Evolutionary conservation across 2,329 filamentous ascomycete species (phyloP).

Genomic region (Aspergillus niger): DNA sequence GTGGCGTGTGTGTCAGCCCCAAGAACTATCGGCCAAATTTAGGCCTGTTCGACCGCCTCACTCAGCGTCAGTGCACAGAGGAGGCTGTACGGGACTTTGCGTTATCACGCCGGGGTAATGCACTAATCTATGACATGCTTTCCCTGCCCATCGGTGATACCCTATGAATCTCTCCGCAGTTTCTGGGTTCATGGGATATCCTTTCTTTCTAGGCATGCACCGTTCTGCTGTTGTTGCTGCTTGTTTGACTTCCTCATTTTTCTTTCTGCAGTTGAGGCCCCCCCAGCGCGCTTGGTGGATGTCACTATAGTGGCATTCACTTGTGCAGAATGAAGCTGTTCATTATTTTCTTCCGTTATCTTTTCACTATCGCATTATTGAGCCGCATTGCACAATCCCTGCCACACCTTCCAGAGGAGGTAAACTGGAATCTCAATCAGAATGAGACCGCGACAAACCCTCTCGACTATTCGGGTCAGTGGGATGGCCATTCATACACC

Average conservation of each 20-base stretch:
- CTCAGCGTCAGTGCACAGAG: neutral
- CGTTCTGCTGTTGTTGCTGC: neutral
- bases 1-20: neutral
- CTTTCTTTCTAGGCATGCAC: neutral
- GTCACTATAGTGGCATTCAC: slow-evolving; percentile 10
- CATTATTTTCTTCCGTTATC: neutral
- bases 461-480: slow-evolving; percentile 59
- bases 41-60: slow-evolving; percentile 4
- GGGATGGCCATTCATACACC: slow-evolving; percentile 53
- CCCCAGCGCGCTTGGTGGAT: slow-evolving; percentile 2
- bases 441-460: slow-evolving; percentile 57
- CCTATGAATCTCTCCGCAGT: slow-evolving; percentile 1
- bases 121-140: slow-evolving; percentile 4
- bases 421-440: slow-evolving; percentile 61
- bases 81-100: neutral
- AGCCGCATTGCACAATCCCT: neutral
- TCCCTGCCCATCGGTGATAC: neutral
- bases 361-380: neutral
- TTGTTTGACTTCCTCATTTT: neutral
- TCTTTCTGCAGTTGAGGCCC: slow-evolving; percentile 3
- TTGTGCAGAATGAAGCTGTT: slow-evolving; percentile 8
- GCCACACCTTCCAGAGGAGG: slow-evolving; percentile 14
- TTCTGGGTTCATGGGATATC: neutral
- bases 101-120: slow-evolving; percentile 2
- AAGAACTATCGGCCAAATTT: neutral